These are phyloP conservation scores for Tetrahymena elliotti DNA, from an alignment of 73 alveolate genomes.

Conservation along the genomic window DNA sequence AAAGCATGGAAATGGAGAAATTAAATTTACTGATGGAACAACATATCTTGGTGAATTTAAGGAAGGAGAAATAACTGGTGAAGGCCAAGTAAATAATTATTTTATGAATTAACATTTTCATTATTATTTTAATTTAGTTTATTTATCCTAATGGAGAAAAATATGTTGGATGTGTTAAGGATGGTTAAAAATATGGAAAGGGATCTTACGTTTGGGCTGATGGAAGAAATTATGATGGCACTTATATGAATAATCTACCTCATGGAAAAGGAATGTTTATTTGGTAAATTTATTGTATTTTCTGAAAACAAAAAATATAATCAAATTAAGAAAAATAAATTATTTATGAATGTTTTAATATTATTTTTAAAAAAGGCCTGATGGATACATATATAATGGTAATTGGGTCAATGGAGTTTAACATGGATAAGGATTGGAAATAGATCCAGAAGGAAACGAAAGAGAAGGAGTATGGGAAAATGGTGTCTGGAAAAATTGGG, in stretches of 20 bases:
- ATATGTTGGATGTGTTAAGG: slow-evolving; percentile 16
- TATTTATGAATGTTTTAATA: no score
- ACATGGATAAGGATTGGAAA: slow-evolving; percentile 30
- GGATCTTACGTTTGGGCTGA: slow-evolving; percentile 29
- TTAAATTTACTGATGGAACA: slow-evolving; percentile 5
- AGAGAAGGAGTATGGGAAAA: slow-evolving; percentile 38
- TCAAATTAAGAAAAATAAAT: no score
- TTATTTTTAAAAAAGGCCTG: slow-evolving; percentile 48
- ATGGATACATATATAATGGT: slow-evolving; percentile 31
- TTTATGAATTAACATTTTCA: neutral
- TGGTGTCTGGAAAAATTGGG: slow-evolving; percentile 22
- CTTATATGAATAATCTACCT: slow-evolving; percentile 12
- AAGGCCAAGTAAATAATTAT: slow-evolving; percentile 9
- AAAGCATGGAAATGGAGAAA: slow-evolving; percentile 37
- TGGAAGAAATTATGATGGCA: slow-evolving; percentile 32
- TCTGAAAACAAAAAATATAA: no score
- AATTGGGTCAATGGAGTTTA: slow-evolving; percentile 9
- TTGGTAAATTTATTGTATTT: no score
- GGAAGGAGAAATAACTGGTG: slow-evolving; percentile 31
- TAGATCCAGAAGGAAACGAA: slow-evolving; percentile 35
- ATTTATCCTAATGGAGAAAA: slow-evolving; percentile 26
- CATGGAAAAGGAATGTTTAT: slow-evolving; percentile 40
- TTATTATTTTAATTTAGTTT: neutral
- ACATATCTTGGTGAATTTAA: slow-evolving; percentile 36
- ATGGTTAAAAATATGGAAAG: slow-evolving; percentile 29